Base-by-base conservation (phyloP, 73 alveolate genomes). In the Uronychia setigera region DNA sequence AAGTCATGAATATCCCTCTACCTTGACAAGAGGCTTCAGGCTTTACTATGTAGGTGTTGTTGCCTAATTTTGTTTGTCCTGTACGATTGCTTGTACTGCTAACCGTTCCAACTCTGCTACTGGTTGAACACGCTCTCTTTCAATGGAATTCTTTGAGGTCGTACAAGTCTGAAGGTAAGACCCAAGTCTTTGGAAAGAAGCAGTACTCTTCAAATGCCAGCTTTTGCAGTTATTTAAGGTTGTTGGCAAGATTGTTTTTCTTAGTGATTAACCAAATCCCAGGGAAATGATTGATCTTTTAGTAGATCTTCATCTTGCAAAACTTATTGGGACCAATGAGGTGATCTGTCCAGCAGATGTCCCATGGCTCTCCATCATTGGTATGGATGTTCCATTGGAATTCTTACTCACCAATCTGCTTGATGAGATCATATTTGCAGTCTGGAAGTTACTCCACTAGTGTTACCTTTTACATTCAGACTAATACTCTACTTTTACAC, bases 271-370 rank as follows among this genome's bases (percentile, higher is more conserved):
- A 87, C 67, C 91, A 92, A 86, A 96, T 96, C 30, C 97, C 96
- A 0, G 98, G 99, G 82, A 94, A 96, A 84, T 96, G 99, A 85
- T 96, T 96, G 74, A 93, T 27, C 60, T 89, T 86, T 67, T 88
- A 86, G 57, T 31, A 83, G 0, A 92, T 78, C 35, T 83, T 82
- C 77, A 83, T 35, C 80, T 83, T 76, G 83, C 59, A 76, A 78
- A 87, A 87, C 33, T 82, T 76, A 30, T 79, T 80, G 9, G 93
- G 87, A 1, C 84, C 88, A 26, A 76, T 58, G 32, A 82, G 80
- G 27, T 78, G 31, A 59, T 87, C 93, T 32, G 84, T 76, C 81
- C 81, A 76, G 59, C 81, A 76, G 58, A 76, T 32, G n/a, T 76
- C 81, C 81, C 81, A 76, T 9, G 28, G 58, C 29, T 76, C 59